Base-by-base conservation (phyloP, 345 rosid species). In the Nephelium lappaceum region DNA sequence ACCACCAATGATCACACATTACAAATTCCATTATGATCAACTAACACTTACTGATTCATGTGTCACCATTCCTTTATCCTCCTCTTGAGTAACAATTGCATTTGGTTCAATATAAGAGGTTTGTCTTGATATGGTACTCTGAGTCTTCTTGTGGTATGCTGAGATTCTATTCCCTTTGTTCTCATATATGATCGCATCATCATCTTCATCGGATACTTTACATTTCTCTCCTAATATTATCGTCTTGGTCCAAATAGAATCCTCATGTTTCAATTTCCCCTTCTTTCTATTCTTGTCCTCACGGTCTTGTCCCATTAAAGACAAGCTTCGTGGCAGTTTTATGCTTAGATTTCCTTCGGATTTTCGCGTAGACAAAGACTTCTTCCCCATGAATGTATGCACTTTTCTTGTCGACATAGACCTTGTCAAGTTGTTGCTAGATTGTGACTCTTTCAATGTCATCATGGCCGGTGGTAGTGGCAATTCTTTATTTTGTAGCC, bases 151-250 rank as follows among this genome's bases (percentile, higher is more conserved):
- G 43, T 82, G 90, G 73, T 84, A 89, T 8, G 92, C 65, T 63
- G 79, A 31, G 57, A 87, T 81, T 67, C 75, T 84, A n/a, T 84
- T 85, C 9, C 85, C 89, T 66, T 87, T 84, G n/a, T 69, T 75
- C 75, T 86, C 89, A 25, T 71, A 85, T 8, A 85, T 69, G 9
- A 85, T 60, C 6, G 38, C 82, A 16, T 77, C 89, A 0, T 77
- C 89, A 0, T 80, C 88, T 1, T 83, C 91, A 25, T 83, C 87
- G 3, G 87, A 85, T 16, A 87, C 85, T 72, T 71, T 86, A 72
- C 95, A 92, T 79, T 86, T 93, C 49, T 85, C 98, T 11, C 97
- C 95, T 78, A 93, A 84, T 83, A 93, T 89, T 2, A 93, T 93
- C 11, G 90, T 84, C 76, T 87, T 89, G 39, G 27, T 89, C 87